These are phyloP conservation scores for Desmodesmus armatus DNA, from an alignment of 139 green algal species.

Conservation along the genomic window DNA sequence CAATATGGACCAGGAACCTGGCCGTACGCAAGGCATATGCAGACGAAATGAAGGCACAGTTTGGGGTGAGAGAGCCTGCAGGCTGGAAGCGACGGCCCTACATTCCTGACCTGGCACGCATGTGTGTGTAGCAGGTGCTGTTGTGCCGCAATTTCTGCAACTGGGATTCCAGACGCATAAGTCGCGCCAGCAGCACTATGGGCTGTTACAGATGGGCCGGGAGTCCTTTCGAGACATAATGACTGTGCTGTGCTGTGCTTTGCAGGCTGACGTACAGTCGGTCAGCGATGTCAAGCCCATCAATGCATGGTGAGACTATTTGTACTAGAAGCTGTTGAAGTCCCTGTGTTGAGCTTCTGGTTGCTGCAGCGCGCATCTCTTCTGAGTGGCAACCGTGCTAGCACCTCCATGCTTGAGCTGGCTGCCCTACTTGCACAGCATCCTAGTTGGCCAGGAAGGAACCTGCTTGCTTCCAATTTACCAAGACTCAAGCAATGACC, in stretches of 20 bases:
- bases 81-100: too few relatives aligned
- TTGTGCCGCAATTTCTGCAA: background rate
- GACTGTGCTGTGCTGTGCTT: too few relatives aligned
- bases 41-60: conserved; percentile 9
- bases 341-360: background rate
- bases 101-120: background rate
- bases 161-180: too few relatives aligned
- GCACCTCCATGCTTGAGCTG: background rate
- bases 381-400: background rate
- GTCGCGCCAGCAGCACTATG: too few relatives aligned
- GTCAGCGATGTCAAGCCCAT: too few relatives aligned
- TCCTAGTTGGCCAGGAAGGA: background rate
- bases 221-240: too few relatives aligned
- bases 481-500: background rate
- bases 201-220: too few relatives aligned
- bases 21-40: background rate
- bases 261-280: too few relatives aligned
- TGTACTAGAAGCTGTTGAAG: too few relatives aligned
- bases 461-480: background rate
- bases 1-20: conserved; percentile 29
- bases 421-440: background rate
- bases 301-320: too few relatives aligned
- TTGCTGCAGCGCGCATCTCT: background rate
- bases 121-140: background rate
- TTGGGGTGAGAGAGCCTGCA: background rate